Evolutionary conservation across 306 rosid species (phyloP), one percentile per base, ranked within the genome.

Genomic region (Alnus glutinosa): DNA sequence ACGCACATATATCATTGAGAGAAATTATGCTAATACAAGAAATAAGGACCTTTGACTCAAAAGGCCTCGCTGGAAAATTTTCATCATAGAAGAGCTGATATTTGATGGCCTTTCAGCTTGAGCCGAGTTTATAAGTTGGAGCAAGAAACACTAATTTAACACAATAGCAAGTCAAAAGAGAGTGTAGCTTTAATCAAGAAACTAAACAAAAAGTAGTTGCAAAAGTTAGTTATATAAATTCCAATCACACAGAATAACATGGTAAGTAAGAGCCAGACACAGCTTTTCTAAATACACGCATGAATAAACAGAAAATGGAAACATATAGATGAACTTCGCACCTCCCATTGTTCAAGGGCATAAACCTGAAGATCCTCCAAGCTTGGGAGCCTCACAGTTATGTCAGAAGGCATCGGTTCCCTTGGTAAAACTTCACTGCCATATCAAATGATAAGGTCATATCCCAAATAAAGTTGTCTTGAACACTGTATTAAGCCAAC

Each of bases 311-410:
- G 42, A 69, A 9, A 74, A 57, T 30, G 61, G 75, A 78, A 70
- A 81, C 28, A 63, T 64, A 80, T 73, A 58, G 84, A 71, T 63
- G 55, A 75, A 71, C 30, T 73, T 46, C 66, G 39, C 75, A 95
- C 98, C 99, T 95, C 99, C 98, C 99, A 95, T 73, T 93, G 94
- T 70, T 84, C 84, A 5, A 82, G 88, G 80, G 98, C 98, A 88
- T 87, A 92, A 80, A 81, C 90, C 81, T 95, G 92, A 70, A 95
- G 95, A 28, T 92, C 93, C 84, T 90, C 97, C 58, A 80, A 77
- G 86, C 89, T 92, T 57, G 94, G 98, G 67, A 91, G 98, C 86
- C 94, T 91, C 84, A 83, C 98, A 46, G 97, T 89, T 52, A 91
- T 80, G 84, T 89, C 89, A 70, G 94, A 83, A 83, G 98, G 92